These are phyloP conservation scores for Butyriboletus appendiculatus DNA, from an alignment of 1,284 basidiomycete genomes.

Conservation along the genomic window DNA sequence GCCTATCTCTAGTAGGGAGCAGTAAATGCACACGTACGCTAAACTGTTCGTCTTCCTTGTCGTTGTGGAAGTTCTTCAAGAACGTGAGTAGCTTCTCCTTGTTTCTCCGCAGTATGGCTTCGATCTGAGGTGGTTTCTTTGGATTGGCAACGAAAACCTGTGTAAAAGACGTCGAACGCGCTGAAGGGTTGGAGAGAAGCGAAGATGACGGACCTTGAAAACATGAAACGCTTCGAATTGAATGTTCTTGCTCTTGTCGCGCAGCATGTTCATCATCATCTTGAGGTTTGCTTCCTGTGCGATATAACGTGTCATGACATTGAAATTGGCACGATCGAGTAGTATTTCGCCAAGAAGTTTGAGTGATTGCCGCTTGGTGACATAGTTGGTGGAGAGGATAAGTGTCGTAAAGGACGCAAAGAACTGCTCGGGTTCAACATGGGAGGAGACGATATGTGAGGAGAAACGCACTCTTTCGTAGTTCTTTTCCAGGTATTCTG, in stretches of 20 bases:
- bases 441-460: background rate
- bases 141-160: conserved; percentile 99
- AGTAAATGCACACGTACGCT: conserved; percentile 51
- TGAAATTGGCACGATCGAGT: conserved; percentile 96
- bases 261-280: conserved; percentile 99
- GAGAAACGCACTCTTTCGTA: conserved; percentile 80
- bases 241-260: conserved; percentile 98
- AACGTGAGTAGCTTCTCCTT: conserved; percentile 92
- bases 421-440: conserved; percentile 58
- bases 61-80: conserved; percentile 94
- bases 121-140: conserved; percentile 96
- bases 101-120: conserved; percentile 88
- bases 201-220: conserved; percentile 77
- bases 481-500: conserved; percentile 93
- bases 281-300: conserved; percentile 92
- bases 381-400: conserved; percentile 93
- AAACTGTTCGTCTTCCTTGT: conserved; percentile 99
- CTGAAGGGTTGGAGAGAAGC: background rate
- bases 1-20: background rate
- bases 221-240: conserved; percentile 99
- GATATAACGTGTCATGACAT: conserved; percentile 98
- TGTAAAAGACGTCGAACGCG: background rate
- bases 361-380: conserved; percentile 98
- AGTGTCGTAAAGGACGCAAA: conserved; percentile 94
- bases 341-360: conserved; percentile 98